A percentile compares a stretch with the other conserved stretches of the same genome.
Conservation (phyloP, 257 asterid species). For the Ophiorrhiza pumila region DNA sequence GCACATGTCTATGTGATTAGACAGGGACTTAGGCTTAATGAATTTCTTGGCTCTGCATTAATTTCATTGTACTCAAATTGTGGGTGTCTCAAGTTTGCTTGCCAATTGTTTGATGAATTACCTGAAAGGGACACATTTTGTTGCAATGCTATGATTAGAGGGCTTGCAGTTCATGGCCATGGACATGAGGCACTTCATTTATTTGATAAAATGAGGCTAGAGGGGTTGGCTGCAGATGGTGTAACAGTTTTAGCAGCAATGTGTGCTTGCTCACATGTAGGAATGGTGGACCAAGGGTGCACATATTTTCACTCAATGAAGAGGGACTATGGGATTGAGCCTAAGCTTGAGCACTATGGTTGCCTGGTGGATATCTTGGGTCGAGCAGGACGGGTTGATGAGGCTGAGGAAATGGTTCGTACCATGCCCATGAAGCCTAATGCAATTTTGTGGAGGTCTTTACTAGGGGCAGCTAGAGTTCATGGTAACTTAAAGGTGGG, state of each 20-base stretch:
- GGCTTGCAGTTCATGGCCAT: constrained; percentile 58
- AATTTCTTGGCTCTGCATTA: constrained; percentile 49
- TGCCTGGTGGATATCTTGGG: constrained; percentile 69
- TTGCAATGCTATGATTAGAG: constrained; percentile 71
- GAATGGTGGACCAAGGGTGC: constrained; percentile 62
- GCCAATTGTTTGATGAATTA: constrained; percentile 44
- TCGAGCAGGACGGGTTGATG: constrained; percentile 54
- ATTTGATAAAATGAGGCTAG: constrained; percentile 44
- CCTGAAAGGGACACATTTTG: constrained; percentile 46
- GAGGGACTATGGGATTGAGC: constrained; percentile 41
- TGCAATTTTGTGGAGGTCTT: constrained; percentile 56
- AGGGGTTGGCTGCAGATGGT: constrained; percentile 42
- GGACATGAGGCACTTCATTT: constrained; percentile 52
- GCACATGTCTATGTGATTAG: constrained; percentile 46
- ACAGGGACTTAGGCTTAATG: constrained; percentile 40
- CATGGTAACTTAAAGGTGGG: constrained; percentile 52
- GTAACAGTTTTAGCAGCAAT: constrained; percentile 50
- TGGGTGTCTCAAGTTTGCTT: constrained; percentile 50
- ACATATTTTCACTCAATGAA: constrained; percentile 42
- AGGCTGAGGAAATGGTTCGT: constrained; percentile 40
- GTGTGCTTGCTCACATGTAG: constrained; percentile 70
- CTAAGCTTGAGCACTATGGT: constrained; percentile 63
- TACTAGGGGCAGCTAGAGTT: constrained; percentile 61
- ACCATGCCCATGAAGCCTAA: constrained; percentile 58
- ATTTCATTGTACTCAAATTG: constrained; percentile 54